These are phyloP conservation scores for Beauveria varroae DNA, from an alignment of 2,329 filamentous ascomycete species.

Conservation along the genomic window DNA sequence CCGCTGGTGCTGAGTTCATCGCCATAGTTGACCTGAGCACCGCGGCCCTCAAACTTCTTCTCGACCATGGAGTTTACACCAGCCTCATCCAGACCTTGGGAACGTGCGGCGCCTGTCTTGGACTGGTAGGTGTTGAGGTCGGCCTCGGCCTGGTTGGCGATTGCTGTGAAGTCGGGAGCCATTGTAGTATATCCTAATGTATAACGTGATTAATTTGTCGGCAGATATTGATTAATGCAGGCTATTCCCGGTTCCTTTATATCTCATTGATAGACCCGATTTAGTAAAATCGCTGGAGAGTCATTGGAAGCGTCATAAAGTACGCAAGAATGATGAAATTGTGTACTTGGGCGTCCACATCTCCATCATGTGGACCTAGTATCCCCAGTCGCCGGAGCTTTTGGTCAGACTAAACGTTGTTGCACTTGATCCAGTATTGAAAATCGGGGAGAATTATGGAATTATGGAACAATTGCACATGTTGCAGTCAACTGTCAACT, in stretches of 20 bases:
- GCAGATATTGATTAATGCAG: not conserved
- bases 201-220: not conserved
- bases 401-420: not conserved
- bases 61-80: conserved; percentile 35
- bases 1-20: conserved; percentile 38
- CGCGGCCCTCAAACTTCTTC: conserved; percentile 32
- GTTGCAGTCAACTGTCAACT: too few relatives aligned
- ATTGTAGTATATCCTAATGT: not conserved
- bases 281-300: not conserved
- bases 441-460: not conserved
- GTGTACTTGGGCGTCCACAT: not conserved
- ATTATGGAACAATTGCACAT: not conserved
- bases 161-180: conserved; percentile 29
- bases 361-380: not conserved
- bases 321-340: conserved; percentile 7
- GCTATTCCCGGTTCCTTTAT: not conserved
- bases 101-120: conserved; percentile 37
- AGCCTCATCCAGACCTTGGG: conserved; percentile 31
- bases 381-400: not conserved
- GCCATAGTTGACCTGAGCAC: conserved; percentile 31
- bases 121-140: conserved; percentile 41
- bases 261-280: not conserved
- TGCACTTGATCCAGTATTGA: not conserved
- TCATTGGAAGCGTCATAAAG: not conserved
- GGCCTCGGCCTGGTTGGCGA: conserved; percentile 37